Evolutionary conservation across 345 rosid species (phyloP).

Genomic region (Rhodamnia rubescens): DNA sequence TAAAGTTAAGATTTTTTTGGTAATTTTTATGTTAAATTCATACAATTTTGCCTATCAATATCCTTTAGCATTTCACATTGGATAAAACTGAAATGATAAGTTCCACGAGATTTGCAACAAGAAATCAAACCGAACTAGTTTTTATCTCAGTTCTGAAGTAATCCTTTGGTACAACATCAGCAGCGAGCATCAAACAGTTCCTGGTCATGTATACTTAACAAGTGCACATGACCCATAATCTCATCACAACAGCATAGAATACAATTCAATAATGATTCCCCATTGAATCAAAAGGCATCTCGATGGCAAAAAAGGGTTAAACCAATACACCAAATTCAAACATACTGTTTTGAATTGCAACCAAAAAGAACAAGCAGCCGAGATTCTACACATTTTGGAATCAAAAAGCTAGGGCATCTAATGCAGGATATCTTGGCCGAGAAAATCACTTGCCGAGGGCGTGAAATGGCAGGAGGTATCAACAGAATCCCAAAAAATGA

Average conservation of each 20-base stretch:
- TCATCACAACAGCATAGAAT: not conserved
- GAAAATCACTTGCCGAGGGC: not conserved
- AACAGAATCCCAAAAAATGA: not conserved
- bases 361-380: not conserved
- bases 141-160: not conserved
- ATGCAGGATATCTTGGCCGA: not conserved
- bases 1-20: too few species aligned
- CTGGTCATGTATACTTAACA: not conserved
- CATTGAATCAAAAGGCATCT: not conserved
- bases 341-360: not conserved
- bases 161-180: not conserved
- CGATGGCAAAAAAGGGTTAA: not conserved
- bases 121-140: not conserved
- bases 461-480: not conserved
- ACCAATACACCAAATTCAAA: not conserved
- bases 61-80: not conserved
- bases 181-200: not conserved
- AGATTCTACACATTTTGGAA: not conserved
- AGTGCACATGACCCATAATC: not conserved
- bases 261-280: not conserved
- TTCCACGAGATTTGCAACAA: not conserved
- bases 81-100: not conserved
- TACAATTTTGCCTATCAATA: not conserved
- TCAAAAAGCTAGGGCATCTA: not conserved
- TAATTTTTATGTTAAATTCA: not conserved